phyloP scores from a whole-genome alignment of 257 asterid genomes.

The Verbascum thapsus region DNA sequence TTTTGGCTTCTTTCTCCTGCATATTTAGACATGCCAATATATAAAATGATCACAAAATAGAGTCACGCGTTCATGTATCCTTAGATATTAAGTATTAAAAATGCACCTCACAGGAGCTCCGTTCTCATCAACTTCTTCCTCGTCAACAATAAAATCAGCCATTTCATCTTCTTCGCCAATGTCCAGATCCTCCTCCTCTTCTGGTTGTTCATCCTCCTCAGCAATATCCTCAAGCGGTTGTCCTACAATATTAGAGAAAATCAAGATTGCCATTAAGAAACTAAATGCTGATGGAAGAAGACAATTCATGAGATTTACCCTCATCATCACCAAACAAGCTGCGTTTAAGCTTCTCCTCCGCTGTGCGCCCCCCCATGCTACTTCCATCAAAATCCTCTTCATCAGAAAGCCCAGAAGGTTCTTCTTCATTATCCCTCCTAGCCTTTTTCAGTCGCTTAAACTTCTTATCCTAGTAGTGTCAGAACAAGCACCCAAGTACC shows the following conservation, averaged over 20 bases:
- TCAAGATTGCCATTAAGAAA: constrained; percentile 20
- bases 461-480: constrained; percentile 63
- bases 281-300: constrained; percentile 15
- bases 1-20: constrained; percentile 78
- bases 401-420: constrained; percentile 70
- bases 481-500: constrained; percentile 7
- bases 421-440: constrained; percentile 73
- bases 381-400: constrained; percentile 76
- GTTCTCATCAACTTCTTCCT: constrained; percentile 80
- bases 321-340: constrained; percentile 87
- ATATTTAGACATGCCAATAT: constrained; percentile 28
- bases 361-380: constrained; percentile 69
- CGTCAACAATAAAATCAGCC: constrained; percentile 96
- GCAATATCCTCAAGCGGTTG: constrained; percentile 91
- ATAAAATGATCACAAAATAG: constrained; percentile 12
- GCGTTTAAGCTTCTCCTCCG: constrained; percentile 78
- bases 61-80: not conserved
- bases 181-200: constrained; percentile 75
- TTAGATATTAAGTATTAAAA: not conserved
- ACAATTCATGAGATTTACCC: constrained; percentile 46
- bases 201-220: constrained; percentile 77
- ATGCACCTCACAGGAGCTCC: constrained; percentile 79
- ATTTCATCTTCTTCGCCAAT: constrained; percentile 88
- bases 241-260: constrained; percentile 42
- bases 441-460: constrained; percentile 90